Evolutionary conservation across 2,329 filamentous ascomycete species (phyloP), one percentile per base, ranked within the genome.

Genomic region (Emmonsia crescens): DNA sequence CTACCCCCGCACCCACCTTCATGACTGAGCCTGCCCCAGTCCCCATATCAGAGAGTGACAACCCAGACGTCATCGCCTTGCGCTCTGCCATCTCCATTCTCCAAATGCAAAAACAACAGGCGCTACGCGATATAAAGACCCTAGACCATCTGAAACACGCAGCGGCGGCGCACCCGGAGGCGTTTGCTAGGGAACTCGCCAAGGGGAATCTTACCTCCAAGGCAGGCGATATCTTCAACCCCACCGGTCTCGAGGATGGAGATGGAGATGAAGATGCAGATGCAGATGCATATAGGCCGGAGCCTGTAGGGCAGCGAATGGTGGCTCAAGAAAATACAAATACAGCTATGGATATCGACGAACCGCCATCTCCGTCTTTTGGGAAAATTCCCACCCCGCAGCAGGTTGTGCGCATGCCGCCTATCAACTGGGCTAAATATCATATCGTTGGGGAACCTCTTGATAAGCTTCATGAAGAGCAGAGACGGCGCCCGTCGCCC

Each of bases 351-450:
- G 59, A 63, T 21, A 21, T 63, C 29, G 61, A 67, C 66, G 24
- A 66, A 48, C 33, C 57, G 21, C 16, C 66, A 24, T 68, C 64
- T 3, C 21, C 65, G 29, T 69, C 65, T 2, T 91, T 91, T 78
- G 78, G 83, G 2, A 77, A 77, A 21, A 82, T 96, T 16, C 92
- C 92, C 0, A 82, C 82, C 16, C 85, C 89, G 6, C 93, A 96
- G 73, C 89, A 89, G 67, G 79, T 97, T 0, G 87, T 95, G 31
- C 86, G 92, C 48, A 91, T 87, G 76, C 93, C 93, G 9, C 88
- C 90, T 9, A 87, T 97, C 70, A 96, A 96, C 77, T 97, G 93
- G 93, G 85, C 86, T 14, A 92, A 96, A 71, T 97, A 97, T 74
- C 89, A 90, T 68, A 82, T 96, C n/a, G 85, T 94, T 2, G 92